phyloP scores from a whole-genome alignment of 2,329 filamentous ascomycete species.

The Claviceps fusiformis region DNA sequence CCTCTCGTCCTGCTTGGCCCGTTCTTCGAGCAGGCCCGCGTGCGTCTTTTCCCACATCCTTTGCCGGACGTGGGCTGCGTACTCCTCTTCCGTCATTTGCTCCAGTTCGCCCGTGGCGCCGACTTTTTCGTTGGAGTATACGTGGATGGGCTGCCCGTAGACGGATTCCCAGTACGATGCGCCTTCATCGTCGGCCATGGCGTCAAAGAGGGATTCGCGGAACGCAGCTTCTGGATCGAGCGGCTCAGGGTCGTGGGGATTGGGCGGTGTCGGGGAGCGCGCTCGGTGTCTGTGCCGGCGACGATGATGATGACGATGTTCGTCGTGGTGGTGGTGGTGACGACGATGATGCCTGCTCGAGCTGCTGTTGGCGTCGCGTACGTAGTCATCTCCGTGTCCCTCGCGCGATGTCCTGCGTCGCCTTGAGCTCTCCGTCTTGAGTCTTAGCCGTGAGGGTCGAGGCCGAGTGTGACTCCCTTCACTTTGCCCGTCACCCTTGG shows the following conservation, averaged over 20 bases:
- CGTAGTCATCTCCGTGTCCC: background rate
- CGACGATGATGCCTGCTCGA: constrained; percentile 16
- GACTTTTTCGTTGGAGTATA: constrained; percentile 43
- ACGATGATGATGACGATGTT: constrained; percentile 17
- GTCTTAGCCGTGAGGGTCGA: constrained; percentile 2
- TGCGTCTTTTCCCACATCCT: constrained; percentile 96
- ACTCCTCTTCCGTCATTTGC: constrained; percentile 85
- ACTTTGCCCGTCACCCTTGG: background rate
- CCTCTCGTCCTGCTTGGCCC: constrained; percentile 45
- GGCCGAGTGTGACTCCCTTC: background rate
- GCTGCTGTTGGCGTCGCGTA: constrained; percentile 3
- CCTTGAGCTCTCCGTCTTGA: constrained; percentile 4
- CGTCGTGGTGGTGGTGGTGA: constrained; percentile 1
- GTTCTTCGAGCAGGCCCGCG: constrained; percentile 68
- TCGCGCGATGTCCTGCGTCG: constrained; percentile 1
- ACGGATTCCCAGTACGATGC: constrained; percentile 90
- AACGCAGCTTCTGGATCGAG: constrained; percentile 66
- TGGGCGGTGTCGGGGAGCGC: constrained; percentile 31
- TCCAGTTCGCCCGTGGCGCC: constrained; percentile 49
- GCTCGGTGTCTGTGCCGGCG: constrained; percentile 21
- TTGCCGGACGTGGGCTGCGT: constrained; percentile 68
- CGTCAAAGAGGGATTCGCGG: constrained; percentile 88
- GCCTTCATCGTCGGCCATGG: constrained; percentile 91
- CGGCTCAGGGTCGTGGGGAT: constrained; percentile 31
- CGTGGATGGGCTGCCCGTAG: constrained; percentile 91